Evolutionary conservation across 495 filamentous ascomycete genomes (phyloP), one percentile per base, ranked within the genome.

Genomic region (Aspergillus wentii): DNA sequence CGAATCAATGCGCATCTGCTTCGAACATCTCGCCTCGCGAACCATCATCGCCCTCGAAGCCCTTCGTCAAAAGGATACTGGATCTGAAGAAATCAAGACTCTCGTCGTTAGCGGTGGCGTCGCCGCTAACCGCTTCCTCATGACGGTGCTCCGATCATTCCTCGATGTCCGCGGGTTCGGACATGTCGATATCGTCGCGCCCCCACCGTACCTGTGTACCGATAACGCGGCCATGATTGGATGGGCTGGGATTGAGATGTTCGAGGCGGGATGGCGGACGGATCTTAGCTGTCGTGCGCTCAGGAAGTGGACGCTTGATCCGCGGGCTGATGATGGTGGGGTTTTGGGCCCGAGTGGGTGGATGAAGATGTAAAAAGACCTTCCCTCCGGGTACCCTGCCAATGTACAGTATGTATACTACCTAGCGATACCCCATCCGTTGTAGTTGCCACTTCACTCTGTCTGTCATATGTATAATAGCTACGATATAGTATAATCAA

Each of bases 211-310:
- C 31, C 66, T 90, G 44, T 95, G 92, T 48, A 95, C 86, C 0
- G 92, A 98, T 54, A 96, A 97, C 65, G 92, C 90, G 11, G 88
- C 88, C n/a, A 98, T 97, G 92, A 88, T 96, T 48, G 91, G 85
- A 1, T 98, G 92, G 92, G 74, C 90, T 4, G 92, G 85, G 0
- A 72, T 88, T 37, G 90, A 95, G 68, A 94, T 97, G 88, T 96
- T 71, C 41, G 79, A 88, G 56, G 77, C 71, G 3, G 89, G 91
- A 0, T 91, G 76, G 72, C 58, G 64, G 33, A 82, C 77, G 13
- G 69, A 72, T 15, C 48, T 90, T 18, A 67, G 61, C 16, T 71
- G 79, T 33, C 53, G 71, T 22, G 71, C 85, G 5, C 37, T 85
- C 14, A 70, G 78, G 37, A 86, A 82, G 57, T 98, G 92, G 92